Conservation (phyloP, 108 stramenopile species). For the Nannochloropsis salina region DNA sequence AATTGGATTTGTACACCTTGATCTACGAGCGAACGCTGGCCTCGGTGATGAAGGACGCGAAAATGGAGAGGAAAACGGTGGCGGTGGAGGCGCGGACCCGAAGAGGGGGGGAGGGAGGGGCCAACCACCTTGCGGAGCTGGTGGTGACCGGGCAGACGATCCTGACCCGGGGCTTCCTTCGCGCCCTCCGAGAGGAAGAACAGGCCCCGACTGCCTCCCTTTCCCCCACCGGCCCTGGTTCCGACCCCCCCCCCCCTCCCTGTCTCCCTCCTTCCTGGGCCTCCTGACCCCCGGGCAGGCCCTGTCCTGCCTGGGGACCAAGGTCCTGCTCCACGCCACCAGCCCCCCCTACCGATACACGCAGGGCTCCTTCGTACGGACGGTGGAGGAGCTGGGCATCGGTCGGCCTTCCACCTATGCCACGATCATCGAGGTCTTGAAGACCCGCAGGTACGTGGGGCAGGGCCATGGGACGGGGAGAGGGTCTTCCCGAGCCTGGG, state of each 20-base stretch:
- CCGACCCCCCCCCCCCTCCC: not conserved
- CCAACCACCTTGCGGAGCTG: not conserved
- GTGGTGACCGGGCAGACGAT: not conserved
- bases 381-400: slow-evolving; percentile 67
- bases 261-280: not conserved
- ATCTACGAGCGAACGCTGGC: slow-evolving; percentile 64
- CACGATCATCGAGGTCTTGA: slow-evolving; percentile 59
- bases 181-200: slow-evolving; percentile 31
- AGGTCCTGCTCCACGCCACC: slow-evolving; percentile 34
- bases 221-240: not conserved
- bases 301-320: slow-evolving; percentile 28
- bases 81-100: not conserved
- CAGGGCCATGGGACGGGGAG: no score
- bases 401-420: slow-evolving; percentile 75
- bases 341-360: slow-evolving; percentile 63
- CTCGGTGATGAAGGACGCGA: slow-evolving; percentile 60
- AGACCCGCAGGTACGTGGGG: slow-evolving; percentile 47
- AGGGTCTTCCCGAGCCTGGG: no score
- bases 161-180: not conserved
- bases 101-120: not conserved
- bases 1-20: slow-evolving; percentile 56
- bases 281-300: slow-evolving; percentile 55
- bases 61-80: slow-evolving; percentile 46
- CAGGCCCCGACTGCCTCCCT: not conserved
- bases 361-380: slow-evolving; percentile 67